phyloP scores from a whole-genome alignment of 345 rosid species.

The Fremontodendron californicum region DNA sequence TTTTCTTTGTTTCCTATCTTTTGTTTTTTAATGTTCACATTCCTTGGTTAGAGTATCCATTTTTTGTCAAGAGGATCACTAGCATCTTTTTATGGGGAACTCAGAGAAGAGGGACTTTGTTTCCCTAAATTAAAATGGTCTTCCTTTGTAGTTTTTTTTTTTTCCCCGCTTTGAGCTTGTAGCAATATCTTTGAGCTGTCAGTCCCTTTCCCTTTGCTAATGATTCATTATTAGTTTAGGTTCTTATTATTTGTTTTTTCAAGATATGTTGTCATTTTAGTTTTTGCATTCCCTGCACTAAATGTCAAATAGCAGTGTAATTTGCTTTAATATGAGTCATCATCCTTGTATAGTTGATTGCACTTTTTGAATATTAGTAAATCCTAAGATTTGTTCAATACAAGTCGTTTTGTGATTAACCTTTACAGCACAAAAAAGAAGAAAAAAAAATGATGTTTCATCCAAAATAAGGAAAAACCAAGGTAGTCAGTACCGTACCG shows the following conservation, averaged over 20 bases:
- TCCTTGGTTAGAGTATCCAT: neutral
- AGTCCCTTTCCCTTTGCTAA: neutral
- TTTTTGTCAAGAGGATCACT: neutral
- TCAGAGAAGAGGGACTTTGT: neutral
- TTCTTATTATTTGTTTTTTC: neutral
- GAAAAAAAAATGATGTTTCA: neutral
- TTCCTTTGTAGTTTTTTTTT: neutral
- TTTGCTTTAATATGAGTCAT: neutral
- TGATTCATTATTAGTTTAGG: neutral
- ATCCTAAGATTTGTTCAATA: neutral
- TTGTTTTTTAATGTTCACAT: constrained; percentile 12
- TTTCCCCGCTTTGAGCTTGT: neutral
- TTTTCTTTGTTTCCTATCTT: neutral
- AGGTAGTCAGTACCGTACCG: no score
- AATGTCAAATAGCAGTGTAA: neutral
- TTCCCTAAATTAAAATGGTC: neutral
- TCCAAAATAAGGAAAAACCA: neutral
- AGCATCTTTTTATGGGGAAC: neutral
- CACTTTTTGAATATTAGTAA: neutral
- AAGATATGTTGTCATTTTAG: neutral
- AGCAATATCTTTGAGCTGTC: neutral
- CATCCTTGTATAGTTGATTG: neutral
- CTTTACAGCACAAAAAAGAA: neutral
- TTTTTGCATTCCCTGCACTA: neutral
- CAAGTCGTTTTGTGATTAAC: neutral